Conservation (phyloP, 768 basidiomycete genomes). For the Suillus alpinus region DNA sequence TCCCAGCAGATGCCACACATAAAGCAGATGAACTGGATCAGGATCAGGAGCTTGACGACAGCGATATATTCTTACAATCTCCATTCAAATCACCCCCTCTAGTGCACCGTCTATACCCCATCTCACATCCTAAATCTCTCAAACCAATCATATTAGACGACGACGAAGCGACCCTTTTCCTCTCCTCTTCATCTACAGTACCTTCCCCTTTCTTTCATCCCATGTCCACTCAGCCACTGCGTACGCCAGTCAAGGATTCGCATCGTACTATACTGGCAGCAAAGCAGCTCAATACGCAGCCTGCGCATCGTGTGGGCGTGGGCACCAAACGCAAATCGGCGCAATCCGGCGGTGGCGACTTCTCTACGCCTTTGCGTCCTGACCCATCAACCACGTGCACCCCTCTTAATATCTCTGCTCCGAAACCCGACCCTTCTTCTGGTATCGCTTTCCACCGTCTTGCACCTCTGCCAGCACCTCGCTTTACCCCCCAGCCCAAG, state of each 20-base stretch:
- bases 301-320: constrained; percentile 31
- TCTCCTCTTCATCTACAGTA: constrained; percentile 43
- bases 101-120: constrained; percentile 41
- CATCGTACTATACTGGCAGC: constrained; percentile 41
- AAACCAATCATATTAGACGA: constrained; percentile 37
- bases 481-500: constrained; percentile 30
- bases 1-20: constrained; percentile 21
- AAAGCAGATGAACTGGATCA: constrained; percentile 28
- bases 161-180: constrained; percentile 57
- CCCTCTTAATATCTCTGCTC: constrained; percentile 35
- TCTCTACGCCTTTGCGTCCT: constrained; percentile 55
- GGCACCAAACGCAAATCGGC: constrained; percentile 63
- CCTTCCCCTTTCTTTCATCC: constrained; percentile 43
- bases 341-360: constrained; percentile 38
- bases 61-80: constrained; percentile 51
- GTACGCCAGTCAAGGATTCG: constrained; percentile 58
- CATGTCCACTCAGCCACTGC: constrained; percentile 48
- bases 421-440: constrained; percentile 30
- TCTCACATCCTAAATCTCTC: constrained; percentile 19
- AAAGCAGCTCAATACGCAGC: constrained; percentile 26
- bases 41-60: constrained; percentile 35
- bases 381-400: constrained; percentile 25
- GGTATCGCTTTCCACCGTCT: constrained; percentile 34
- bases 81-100: constrained; percentile 47
- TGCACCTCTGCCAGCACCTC: constrained; percentile 31